A percentile compares a stretch with the other conserved stretches of the same genome.
phyloP scores from a whole-genome alignment of 768 basidiomycete genomes.

The Pulveroboletus sp. region DNA sequence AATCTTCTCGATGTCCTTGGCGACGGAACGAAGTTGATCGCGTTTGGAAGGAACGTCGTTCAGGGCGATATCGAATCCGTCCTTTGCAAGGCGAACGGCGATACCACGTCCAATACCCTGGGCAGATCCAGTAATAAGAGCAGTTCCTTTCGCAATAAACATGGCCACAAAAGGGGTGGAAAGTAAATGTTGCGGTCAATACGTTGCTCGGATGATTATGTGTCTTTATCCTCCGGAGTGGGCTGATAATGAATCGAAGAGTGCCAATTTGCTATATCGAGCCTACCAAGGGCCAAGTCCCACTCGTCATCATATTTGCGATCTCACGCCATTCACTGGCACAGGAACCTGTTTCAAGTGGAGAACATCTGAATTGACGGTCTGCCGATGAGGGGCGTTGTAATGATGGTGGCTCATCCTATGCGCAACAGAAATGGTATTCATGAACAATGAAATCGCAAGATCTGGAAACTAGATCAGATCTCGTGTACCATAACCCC shows the following conservation, averaged over 20 bases:
- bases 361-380: neutral
- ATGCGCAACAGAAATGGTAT: neutral
- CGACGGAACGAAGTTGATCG: constrained; percentile 27
- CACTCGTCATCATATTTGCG: neutral
- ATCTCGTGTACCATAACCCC: neutral
- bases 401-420: too few relatives aligned
- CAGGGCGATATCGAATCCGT: constrained; percentile 30
- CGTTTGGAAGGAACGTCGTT: constrained; percentile 30
- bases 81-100: constrained; percentile 32
- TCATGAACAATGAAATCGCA: neutral
- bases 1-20: constrained; percentile 25
- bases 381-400: too few relatives aligned
- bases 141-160: constrained; percentile 28
- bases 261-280: neutral
- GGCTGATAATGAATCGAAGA: neutral
- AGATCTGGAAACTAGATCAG: neutral
- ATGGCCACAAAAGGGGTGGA: constrained; percentile 2
- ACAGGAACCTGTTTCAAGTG: neutral
- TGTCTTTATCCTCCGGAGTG: neutral
- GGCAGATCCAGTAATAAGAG: constrained; percentile 35
- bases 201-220: neutral
- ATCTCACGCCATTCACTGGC: neutral
- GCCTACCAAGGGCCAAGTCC: neutral
- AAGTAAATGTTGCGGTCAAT: too few relatives aligned
- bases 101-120: constrained; percentile 29